Conservation (phyloP, 2,329 filamentous ascomycete species). For the Volutella citrinella region DNA sequence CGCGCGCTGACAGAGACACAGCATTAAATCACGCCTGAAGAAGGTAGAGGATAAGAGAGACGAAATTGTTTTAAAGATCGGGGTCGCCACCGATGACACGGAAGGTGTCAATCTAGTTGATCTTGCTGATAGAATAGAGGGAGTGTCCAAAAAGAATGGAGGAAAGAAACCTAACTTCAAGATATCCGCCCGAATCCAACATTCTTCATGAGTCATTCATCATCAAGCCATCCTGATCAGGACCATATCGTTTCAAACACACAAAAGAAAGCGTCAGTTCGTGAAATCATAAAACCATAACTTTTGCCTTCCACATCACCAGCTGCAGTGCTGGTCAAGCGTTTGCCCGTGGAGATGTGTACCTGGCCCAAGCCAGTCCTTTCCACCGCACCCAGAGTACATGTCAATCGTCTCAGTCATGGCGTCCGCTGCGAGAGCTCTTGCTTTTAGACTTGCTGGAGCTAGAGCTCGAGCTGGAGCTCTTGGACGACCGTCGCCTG, state of each 20-base stretch:
- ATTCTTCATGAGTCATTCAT: conserved; percentile 20
- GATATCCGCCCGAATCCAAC: conserved; percentile 28
- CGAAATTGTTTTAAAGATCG: conserved; percentile 35
- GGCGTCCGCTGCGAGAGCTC: too few species aligned
- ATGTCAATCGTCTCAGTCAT: too few species aligned
- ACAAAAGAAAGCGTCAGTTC: conserved; percentile 9
- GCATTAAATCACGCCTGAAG: conserved; percentile 27
- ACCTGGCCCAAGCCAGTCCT: too few species aligned
- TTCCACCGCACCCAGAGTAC: too few species aligned
- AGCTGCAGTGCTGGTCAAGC: too few species aligned
- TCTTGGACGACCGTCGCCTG: conserved; percentile 27
- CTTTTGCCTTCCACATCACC: too few species aligned
- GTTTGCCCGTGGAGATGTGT: too few species aligned
- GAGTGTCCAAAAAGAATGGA: conserved; percentile 30
- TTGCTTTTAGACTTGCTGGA: conserved; percentile 22
- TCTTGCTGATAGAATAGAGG: conserved; percentile 32
- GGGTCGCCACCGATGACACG: conserved; percentile 26
- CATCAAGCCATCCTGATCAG: too few species aligned
- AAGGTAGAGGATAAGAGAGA: conserved; percentile 32
- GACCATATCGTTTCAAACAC: too few species aligned
- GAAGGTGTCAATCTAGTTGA: conserved; percentile 31
- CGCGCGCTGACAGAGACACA: conserved; percentile 23
- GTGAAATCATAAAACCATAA: too few species aligned
- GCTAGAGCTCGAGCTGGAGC: conserved; percentile 24
- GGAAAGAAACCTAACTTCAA: conserved; percentile 31